Percentiles rank a stretch among this genome's conserved stretches.
These are phyloP conservation scores for Maudiozyma saulgeensis DNA, from an alignment of 805 yeast genomes.

Conservation along the genomic window DNA sequence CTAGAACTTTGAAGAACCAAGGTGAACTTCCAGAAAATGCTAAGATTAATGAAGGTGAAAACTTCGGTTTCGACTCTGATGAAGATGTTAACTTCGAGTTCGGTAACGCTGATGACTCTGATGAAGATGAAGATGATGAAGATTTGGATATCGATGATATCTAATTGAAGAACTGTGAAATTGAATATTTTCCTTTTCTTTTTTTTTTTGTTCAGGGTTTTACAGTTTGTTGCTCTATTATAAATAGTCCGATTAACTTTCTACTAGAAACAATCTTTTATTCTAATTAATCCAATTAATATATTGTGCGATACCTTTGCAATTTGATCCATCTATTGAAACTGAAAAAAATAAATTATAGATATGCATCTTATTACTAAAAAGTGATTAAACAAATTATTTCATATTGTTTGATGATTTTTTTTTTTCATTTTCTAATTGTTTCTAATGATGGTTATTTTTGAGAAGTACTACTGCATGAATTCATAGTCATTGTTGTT, in stretches of 20 bases:
- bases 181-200: no score
- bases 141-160: slow-evolving; percentile 92
- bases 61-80: slow-evolving; percentile 91
- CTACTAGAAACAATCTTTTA: no score
- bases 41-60: slow-evolving; percentile 94
- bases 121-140: slow-evolving; percentile 51
- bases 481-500: neutral
- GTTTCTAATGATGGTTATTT: neutral
- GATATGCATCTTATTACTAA: no score
- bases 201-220: no score
- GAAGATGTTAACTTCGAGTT: slow-evolving; percentile 98
- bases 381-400: no score
- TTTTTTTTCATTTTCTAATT: neutral
- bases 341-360: no score
- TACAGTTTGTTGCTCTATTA: no score
- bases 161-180: slow-evolving; percentile 29
- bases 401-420: neutral
- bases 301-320: no score
- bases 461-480: neutral
- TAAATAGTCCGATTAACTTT: no score
- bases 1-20: slow-evolving; percentile 86
- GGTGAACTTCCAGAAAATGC: slow-evolving; percentile 98
- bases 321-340: no score
- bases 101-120: slow-evolving; percentile 82
- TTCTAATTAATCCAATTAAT: no score